Base-by-base conservation (phyloP, 2,329 filamentous ascomycete species). In the Keithomyces neogunnii region DNA sequence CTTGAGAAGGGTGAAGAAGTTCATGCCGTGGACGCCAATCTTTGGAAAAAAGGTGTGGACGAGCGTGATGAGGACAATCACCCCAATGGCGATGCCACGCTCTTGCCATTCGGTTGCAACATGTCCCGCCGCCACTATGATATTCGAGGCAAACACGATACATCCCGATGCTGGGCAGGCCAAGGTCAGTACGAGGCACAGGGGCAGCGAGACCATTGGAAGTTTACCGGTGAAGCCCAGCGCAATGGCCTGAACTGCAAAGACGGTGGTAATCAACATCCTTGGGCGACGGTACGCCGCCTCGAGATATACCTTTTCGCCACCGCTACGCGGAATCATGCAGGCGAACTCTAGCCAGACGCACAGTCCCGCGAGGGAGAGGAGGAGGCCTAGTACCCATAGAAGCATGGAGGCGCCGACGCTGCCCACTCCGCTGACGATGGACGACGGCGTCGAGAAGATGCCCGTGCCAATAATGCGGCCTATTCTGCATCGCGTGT, bases 281-380 rank as follows among this genome's bases (percentile, higher is more conserved):
- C 73, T 75, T 0, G 81, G 81, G 28, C 70, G 74, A 2, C 73
- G 72, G 65, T 82, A 84, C 13, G 81, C 77, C n/a, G 77, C 72
- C 59, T 85, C 81, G 11, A 85, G 76, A 60, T 85, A 85, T 62
- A 83, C 81, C 70, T 85, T 85, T 56, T 84, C 81, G 26, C 82
- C 82, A 11, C 82, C 81, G 11, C 78, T 82, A 36, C 76, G 71
- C 2, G 81, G 81, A 36, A 84, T 82, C 3, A 78, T 79, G 3
- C 81, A 71, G 29, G 81, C 81, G 57, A 83, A 84, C 59, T 84
- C 82, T 13, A 85, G 73, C 61, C 78, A 84, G 4, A 85, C 79
- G 50, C 75, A 77, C 10, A 84, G 69, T 28, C 81, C 81, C 2
- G 50, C 38, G 7, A 51, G 8, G 31, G 50, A 40, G 32, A 59